phyloP scores from a whole-genome alignment of 2,329 filamentous ascomycete species.

The Fusarium stilboides region DNA sequence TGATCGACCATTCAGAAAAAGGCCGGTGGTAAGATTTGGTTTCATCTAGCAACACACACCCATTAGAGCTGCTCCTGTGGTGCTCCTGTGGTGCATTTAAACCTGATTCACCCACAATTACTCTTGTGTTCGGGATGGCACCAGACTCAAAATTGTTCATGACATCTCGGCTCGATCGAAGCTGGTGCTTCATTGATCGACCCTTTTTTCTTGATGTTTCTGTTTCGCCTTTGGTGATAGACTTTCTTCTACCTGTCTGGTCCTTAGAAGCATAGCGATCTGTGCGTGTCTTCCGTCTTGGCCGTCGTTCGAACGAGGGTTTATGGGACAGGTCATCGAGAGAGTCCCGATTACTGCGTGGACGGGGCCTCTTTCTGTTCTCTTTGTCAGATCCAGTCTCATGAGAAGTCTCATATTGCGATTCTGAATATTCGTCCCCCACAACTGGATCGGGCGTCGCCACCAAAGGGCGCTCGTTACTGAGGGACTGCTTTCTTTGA shows the following conservation, averaged over 20 bases:
- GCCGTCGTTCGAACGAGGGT: slow-evolving; percentile 62
- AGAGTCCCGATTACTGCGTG: slow-evolving; percentile 2
- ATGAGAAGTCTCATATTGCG: neutral
- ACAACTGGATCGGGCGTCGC: slow-evolving; percentile 9
- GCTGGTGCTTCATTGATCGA: slow-evolving; percentile 47
- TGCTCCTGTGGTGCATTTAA: neutral
- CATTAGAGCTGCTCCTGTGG: slow-evolving; percentile 3
- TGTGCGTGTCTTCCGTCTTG: slow-evolving; percentile 69
- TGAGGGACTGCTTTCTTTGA: neutral
- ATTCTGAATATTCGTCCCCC: neutral
- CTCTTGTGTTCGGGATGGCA: slow-evolving; percentile 61
- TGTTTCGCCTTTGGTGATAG: slow-evolving; percentile 20
- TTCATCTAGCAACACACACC: slow-evolving; percentile 49
- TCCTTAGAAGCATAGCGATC: slow-evolving; percentile 68
- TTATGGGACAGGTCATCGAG: slow-evolving; percentile 4
- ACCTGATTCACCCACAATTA: slow-evolving; percentile 50
- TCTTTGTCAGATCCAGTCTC: slow-evolving; percentile 18
- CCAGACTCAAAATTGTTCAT: slow-evolving; percentile 70
- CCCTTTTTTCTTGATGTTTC: slow-evolving; percentile 14
- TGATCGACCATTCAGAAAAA: slow-evolving; percentile 54
- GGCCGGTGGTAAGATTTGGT: slow-evolving; percentile 52
- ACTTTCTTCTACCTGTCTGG: neutral
- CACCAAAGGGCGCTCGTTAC: neutral
- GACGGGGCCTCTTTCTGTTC: slow-evolving; percentile 13
- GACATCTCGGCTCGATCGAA: slow-evolving; percentile 62